Base-by-base conservation (phyloP, 2,329 filamentous ascomycete genomes). In the Pezicula radicicola region DNA sequence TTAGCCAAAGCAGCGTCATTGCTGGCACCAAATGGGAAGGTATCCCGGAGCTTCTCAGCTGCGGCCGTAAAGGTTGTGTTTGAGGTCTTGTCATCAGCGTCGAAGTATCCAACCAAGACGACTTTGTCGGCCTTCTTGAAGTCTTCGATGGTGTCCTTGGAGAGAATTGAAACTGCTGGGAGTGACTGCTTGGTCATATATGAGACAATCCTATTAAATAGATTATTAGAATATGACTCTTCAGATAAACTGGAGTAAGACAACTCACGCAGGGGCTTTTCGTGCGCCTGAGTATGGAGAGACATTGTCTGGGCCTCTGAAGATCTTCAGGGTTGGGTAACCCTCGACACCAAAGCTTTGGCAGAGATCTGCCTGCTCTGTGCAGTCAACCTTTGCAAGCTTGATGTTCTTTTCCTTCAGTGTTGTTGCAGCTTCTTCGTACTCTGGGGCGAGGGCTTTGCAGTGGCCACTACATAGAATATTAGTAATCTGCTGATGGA, bases 111-210 rank as follows among this genome's bases (percentile, higher is more conserved):
- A 58, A 99, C 85, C 51, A 97, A 73, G 55, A 97, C 93, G 58
- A 97, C 91, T 80, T 97, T 96, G 78, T 99, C 94, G 70, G 92
- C 85, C 55, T 87, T 93, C 87, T 97, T 97, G 86, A 99, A 96
- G 65, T 96, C 92, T 69, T 92, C 89, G 50, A 97, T 77, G 54
- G 86, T 91, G 60, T 93, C 89, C 72, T 88, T 85, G 64, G 82
- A 86, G 54, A 99, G 81, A 59, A 81, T 68, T 6, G 94, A 97
- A 59, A 99, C 92, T 59, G 94, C 89, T 49, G 94, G 94, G 55
- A 99, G 83, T 25, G 90, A 89, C 78, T 97, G 94, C 84, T 97
- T 99, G 72, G 91, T 88, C 94, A 99, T 99, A 81, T 96, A 97
- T 60, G 85, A 87, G 45, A 81, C 80, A 69, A 87, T 86, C 57